Base-by-base conservation (phyloP, 176 grass and related monocot species). In the Saccharum spontaneum region DNA sequence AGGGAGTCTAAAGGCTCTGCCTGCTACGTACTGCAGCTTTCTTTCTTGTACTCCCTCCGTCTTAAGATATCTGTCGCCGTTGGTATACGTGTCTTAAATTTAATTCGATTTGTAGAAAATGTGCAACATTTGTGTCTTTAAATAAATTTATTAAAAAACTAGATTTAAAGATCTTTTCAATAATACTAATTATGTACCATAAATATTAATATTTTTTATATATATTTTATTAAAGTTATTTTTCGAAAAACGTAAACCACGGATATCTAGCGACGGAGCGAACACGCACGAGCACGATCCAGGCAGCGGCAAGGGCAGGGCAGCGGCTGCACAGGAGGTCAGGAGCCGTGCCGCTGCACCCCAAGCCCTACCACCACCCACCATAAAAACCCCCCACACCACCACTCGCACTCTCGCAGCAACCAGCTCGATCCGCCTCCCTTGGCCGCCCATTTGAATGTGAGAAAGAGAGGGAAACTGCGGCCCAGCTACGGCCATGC, bases 391-490 rank as follows among this genome's bases (percentile, higher is more conserved):
- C 80, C 81, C 81, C 50, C 24, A 20, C 75, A 8, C 39, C 65
- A 44, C 36, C 71, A 75, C 54, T 62, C 3, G 10, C 80, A 14
- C 66, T 30, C 75, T 24, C 57, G 16, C 86, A 62, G 10, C 30
- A 17, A 26, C 67, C 45, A 54, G 33, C 65, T 18, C 63, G 39
- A 15, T 14, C 49, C 28, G 37, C 48, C 46, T 62, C 17, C 76
- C 37, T 57, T 59, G 20, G 20, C 36, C 36, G 5, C 36, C 20
- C 69, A 54, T 77, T 94, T 88, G 84, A 90, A 94, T 89, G 88
- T 92, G 90, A 92, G 78, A 80, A 90, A 85, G 90, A 86, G 92
- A 90, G 87, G 90, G 92, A 84, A 87, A 80, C 85, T 46, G 18
- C 14, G 65, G 33, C 85, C 67, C 77, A 67, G 33, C 16, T 14